phyloP scores from a whole-genome alignment of 2,329 filamentous ascomycete species.

The Verticillium klebahnii region DNA sequence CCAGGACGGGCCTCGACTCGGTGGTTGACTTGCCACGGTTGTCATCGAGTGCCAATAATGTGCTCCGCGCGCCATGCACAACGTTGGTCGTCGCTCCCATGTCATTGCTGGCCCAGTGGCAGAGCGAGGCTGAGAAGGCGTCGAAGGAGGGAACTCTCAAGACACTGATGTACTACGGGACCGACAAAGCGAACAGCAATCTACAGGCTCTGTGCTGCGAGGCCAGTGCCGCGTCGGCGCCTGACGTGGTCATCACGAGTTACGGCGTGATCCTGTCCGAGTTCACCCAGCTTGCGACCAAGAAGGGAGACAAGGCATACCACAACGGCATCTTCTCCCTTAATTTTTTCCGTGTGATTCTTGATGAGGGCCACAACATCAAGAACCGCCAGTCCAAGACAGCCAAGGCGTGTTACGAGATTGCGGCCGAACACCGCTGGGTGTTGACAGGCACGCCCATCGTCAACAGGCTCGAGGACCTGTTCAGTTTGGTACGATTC shows the following conservation, averaged over 20 bases:
- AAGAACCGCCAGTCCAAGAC: slow-evolving; percentile 90
- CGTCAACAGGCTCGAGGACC: slow-evolving; percentile 89
- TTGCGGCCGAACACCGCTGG: slow-evolving; percentile 84
- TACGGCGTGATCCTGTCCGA: slow-evolving; percentile 92
- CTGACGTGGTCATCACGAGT: slow-evolving; percentile 89
- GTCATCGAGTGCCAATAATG: slow-evolving; percentile 47
- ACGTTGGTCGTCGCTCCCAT: slow-evolving; percentile 96
- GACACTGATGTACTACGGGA: slow-evolving; percentile 86
- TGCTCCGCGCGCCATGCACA: slow-evolving; percentile 74
- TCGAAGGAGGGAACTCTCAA: slow-evolving; percentile 80
- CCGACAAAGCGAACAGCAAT: slow-evolving; percentile 72
- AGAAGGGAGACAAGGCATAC: slow-evolving; percentile 58
- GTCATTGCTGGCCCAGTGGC: slow-evolving; percentile 95
- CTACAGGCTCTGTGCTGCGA: slow-evolving; percentile 74
- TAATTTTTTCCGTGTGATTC: slow-evolving; percentile 89
- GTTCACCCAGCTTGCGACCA: slow-evolving; percentile 68
- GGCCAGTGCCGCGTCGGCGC: slow-evolving; percentile 68
- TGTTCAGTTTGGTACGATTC: slow-evolving; percentile 91
- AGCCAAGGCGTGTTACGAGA: slow-evolving; percentile 88
- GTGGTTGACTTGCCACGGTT: slow-evolving; percentile 61
- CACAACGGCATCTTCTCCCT: slow-evolving; percentile 81
- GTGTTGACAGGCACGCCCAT: slow-evolving; percentile 93
- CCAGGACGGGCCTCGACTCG: slow-evolving; percentile 27
- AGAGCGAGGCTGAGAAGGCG: slow-evolving; percentile 88
- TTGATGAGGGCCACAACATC: slow-evolving; percentile 93